Conservation (phyloP, 2,329 filamentous ascomycete species). For the Pseudogymnoascus sp. region DNA sequence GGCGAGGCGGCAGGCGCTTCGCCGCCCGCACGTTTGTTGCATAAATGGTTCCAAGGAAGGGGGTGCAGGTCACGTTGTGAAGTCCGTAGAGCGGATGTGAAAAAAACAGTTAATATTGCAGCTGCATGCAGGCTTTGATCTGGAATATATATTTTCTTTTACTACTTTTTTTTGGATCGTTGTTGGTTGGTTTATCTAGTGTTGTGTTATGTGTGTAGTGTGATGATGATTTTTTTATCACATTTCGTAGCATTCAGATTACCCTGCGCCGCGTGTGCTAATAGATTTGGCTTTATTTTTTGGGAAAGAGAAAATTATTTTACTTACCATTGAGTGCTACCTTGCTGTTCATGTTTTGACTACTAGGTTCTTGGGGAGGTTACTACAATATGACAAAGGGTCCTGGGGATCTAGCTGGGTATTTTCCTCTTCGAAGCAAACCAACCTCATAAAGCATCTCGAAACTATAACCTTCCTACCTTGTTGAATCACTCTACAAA, state of each 20-base stretch:
- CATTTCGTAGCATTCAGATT: background rate
- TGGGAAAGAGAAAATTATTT: background rate
- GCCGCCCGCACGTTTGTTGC: background rate
- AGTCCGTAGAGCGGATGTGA: constrained; percentile 1
- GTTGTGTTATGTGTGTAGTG: background rate
- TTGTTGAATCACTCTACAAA: background rate
- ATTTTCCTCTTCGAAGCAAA: background rate
- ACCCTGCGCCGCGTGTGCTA: background rate
- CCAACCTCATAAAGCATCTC: background rate
- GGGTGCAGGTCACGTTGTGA: background rate
- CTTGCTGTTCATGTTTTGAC: background rate
- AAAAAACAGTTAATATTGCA: constrained; percentile 5
- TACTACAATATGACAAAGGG: background rate
- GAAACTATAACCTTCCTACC: background rate
- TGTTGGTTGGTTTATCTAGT: background rate
- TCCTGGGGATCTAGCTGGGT: background rate
- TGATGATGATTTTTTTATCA: background rate
- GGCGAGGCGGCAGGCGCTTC: background rate
- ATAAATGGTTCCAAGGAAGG: background rate
- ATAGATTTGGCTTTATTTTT: background rate
- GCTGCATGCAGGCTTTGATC: background rate
- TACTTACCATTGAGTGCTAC: background rate
- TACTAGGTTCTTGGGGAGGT: background rate
- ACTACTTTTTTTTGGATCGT: background rate
- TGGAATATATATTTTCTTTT: constrained; percentile 2